Evolutionary conservation across 371 early-diverging fungal genomes (phyloP).

Genomic region (Mortierella sp.): DNA sequence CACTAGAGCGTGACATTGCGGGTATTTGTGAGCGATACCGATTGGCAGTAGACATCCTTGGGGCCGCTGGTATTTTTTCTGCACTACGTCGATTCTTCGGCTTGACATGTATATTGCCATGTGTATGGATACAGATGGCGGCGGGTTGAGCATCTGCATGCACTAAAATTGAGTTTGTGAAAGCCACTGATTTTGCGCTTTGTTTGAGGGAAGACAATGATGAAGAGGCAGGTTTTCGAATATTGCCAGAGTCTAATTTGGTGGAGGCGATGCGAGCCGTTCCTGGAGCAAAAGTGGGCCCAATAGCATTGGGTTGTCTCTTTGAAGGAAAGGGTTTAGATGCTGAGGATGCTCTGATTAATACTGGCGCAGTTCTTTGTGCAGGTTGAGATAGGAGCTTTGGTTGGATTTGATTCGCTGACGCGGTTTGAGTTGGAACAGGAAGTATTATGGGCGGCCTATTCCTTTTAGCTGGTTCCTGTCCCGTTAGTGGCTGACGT

Average conservation of each 20-base stretch:
- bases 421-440: not conserved
- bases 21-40: slow-evolving; percentile 9
- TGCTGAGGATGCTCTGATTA: not conserved
- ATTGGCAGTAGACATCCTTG: slow-evolving; percentile 17
- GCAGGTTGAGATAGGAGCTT: not conserved
- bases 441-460: not conserved
- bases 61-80: slow-evolving; percentile 9
- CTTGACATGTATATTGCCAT: not conserved
- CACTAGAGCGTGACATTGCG: not conserved
- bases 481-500: not conserved
- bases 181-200: not conserved
- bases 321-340: not conserved
- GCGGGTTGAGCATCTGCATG: not conserved
- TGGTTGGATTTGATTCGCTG: not conserved
- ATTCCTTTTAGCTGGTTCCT: not conserved
- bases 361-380: too few relatives aligned
- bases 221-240: not conserved
- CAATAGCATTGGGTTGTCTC: not conserved
- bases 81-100: not conserved
- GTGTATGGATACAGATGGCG: too few relatives aligned
- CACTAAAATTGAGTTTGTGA: not conserved
- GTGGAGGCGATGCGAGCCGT: not conserved
- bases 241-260: slow-evolving; percentile 3
- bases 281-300: not conserved
- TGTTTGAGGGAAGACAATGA: not conserved